phyloP scores from a whole-genome alignment of 169 alveolate species.

The Plasmodium gallinaceum region DNA sequence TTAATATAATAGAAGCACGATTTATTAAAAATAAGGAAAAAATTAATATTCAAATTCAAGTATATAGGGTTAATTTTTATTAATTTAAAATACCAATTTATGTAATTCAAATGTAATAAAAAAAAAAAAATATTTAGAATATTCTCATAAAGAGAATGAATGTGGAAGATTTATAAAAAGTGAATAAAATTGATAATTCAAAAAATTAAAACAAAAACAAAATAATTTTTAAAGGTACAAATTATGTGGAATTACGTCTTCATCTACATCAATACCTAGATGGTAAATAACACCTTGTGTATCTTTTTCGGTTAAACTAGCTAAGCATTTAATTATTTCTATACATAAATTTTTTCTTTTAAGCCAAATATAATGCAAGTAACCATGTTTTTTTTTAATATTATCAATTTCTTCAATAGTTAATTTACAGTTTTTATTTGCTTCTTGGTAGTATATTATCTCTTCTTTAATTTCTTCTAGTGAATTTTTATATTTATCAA shows the following conservation, averaged over 20 bases:
- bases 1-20: no score
- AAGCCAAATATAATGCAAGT: conserved; percentile 59
- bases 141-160: neutral
- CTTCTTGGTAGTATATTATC: conserved; percentile 25
- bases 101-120: no score
- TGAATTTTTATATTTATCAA: conserved; percentile 25
- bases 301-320: conserved; percentile 69
- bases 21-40: no score
- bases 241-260: conserved; percentile 43
- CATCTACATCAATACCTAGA: conserved; percentile 70
- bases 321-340: conserved; percentile 71
- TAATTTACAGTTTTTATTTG: conserved; percentile 53
- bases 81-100: no score
- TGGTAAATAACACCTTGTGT: conserved; percentile 65
- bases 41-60: no score
- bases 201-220: neutral
- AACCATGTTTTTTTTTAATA: conserved; percentile 67
- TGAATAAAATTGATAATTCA: neutral
- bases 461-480: conserved; percentile 35
- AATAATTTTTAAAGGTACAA: conserved; percentile 21
- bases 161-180: neutral
- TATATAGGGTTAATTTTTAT: no score
- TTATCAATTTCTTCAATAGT: conserved; percentile 50
- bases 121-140: no score
- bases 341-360: conserved; percentile 42